A percentile compares a stretch with the other conserved stretches of the same genome.
Evolutionary conservation across 306 rosid species (phyloP).

Genomic region (Castanea crenata): DNA sequence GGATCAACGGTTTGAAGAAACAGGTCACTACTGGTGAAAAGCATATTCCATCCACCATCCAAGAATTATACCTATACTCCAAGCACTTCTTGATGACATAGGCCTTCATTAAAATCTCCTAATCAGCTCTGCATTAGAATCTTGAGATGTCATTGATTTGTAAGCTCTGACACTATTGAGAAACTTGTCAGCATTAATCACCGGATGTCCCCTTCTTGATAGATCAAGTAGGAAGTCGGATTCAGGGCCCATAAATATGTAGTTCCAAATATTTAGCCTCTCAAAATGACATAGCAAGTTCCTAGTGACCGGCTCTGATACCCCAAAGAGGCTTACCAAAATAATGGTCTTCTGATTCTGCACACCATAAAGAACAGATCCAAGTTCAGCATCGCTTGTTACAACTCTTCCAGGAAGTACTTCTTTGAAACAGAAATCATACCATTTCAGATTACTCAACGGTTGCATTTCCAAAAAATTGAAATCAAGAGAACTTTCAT

Average conservation of each 20-base stretch:
- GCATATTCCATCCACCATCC: conserved; percentile 66
- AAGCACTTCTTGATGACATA: conserved; percentile 51
- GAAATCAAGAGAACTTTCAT: conserved; percentile 59
- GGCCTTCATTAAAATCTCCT: conserved; percentile 51
- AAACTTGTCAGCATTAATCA: conserved; percentile 57
- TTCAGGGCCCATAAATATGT: conserved; percentile 56
- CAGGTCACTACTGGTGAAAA: conserved; percentile 41
- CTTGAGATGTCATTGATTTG: conserved; percentile 37
- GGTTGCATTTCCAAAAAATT: conserved; percentile 66
- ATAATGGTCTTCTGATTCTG: conserved; percentile 44
- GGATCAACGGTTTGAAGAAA: conserved; percentile 30
- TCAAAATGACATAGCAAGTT: conserved; percentile 86
- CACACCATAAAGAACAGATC: conserved; percentile 48
- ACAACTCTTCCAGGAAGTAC: conserved; percentile 55
- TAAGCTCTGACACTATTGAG: conserved; percentile 37
- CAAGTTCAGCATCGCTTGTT: conserved; percentile 58
- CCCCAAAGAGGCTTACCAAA: conserved; percentile 59
- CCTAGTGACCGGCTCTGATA: conserved; percentile 41
- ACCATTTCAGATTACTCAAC: conserved; percentile 71
- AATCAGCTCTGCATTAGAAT: conserved; percentile 33
- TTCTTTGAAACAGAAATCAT: conserved; percentile 93
- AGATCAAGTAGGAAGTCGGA: conserved; percentile 65
- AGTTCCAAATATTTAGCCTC: conserved; percentile 65
- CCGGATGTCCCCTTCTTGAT: conserved; percentile 81
- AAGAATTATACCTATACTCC: conserved; percentile 47